These are phyloP conservation scores for Zygoascus sp. DNA, from an alignment of 1,139 yeast species.

Conservation along the genomic window DNA sequence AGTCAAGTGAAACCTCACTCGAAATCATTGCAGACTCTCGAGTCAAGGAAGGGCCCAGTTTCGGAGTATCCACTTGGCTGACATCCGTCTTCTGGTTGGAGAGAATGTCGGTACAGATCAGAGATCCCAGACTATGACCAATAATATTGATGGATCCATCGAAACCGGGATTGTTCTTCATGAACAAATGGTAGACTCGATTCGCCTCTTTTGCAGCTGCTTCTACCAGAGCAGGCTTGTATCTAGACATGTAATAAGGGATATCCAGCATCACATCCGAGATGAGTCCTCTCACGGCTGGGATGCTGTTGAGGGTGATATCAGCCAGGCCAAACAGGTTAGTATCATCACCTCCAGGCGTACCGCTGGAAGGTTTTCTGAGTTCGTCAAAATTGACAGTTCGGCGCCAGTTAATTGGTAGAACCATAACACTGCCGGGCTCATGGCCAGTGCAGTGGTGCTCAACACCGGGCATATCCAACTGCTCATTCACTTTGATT, in stretches of 20 bases:
- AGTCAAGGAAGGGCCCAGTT: conserved; percentile 6
- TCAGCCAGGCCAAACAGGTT: conserved; percentile 57
- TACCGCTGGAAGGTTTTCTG: conserved; percentile 20
- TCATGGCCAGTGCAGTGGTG: conserved; percentile 23
- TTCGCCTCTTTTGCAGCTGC: conserved; percentile 72
- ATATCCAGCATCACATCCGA: conserved; percentile 88
- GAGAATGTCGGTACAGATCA: conserved; percentile 74
- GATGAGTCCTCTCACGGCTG: conserved; percentile 67
- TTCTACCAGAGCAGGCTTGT: conserved; percentile 55
- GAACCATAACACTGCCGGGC: conserved; percentile 30
- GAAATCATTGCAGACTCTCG: background rate
- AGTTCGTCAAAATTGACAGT: conserved; percentile 33
- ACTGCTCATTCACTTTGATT: conserved; percentile 33
- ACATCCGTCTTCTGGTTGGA: conserved; percentile 50
- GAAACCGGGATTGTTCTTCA: conserved; percentile 64
- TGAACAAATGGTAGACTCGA: conserved; percentile 56
- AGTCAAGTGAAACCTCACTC: conserved; percentile 39
- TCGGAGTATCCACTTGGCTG: conserved; percentile 27
- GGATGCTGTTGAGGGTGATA: conserved; percentile 76
- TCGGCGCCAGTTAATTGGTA: conserved; percentile 42
- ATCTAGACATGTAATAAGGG: conserved; percentile 76
- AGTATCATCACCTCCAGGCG: conserved; percentile 19
- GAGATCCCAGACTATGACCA: conserved; percentile 91
- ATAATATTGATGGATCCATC: conserved; percentile 62
- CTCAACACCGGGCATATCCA: conserved; percentile 27